phyloP scores from a whole-genome alignment of 441 rosid species.

The Jatropha multifida region DNA sequence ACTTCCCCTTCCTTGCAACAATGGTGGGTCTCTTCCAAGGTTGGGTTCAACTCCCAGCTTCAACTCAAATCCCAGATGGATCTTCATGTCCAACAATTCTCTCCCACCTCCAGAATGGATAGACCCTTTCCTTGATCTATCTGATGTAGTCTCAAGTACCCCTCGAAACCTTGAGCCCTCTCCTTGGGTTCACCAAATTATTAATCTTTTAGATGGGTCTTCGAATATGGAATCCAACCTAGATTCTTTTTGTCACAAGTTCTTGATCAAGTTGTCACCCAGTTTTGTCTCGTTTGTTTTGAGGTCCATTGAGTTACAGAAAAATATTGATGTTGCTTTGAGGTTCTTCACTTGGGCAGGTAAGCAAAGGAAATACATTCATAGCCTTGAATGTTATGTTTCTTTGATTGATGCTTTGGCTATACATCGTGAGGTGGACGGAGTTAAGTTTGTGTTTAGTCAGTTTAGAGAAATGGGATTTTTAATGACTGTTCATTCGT shows the following conservation, averaged over 20 bases:
- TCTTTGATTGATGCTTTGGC: conserved; percentile 61
- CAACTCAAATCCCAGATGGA: conserved; percentile 32
- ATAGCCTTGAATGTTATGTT: conserved; percentile 65
- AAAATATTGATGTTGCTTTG: conserved; percentile 46
- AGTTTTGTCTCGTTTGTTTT: conserved; percentile 58
- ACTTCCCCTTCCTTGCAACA: conserved; percentile 19
- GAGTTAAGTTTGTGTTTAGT: conserved; percentile 40
- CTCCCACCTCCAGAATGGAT: conserved; percentile 86
- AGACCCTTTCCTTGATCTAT: conserved; percentile 68
- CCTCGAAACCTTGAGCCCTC: conserved; percentile 46
- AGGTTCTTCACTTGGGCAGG: conserved; percentile 78
- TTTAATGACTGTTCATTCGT: conserved; percentile 40
- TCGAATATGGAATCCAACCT: conserved; percentile 60
- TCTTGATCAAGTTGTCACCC: conserved; percentile 62
- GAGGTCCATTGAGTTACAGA: conserved; percentile 42
- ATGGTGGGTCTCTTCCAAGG: conserved; percentile 30
- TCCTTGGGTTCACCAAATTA: conserved; percentile 70
- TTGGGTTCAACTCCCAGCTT: conserved; percentile 12
- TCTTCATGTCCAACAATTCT: conserved; percentile 33
- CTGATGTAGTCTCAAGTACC: conserved; percentile 49
- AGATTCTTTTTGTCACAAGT: conserved; percentile 50
- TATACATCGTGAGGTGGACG: conserved; percentile 40
- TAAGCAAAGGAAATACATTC: conserved; percentile 62
- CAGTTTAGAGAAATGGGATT: conserved; percentile 40
- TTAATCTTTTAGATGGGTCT: conserved; percentile 61